Base-by-base conservation (phyloP, 345 rosid species). In the Sisymbrium irio region DNA sequence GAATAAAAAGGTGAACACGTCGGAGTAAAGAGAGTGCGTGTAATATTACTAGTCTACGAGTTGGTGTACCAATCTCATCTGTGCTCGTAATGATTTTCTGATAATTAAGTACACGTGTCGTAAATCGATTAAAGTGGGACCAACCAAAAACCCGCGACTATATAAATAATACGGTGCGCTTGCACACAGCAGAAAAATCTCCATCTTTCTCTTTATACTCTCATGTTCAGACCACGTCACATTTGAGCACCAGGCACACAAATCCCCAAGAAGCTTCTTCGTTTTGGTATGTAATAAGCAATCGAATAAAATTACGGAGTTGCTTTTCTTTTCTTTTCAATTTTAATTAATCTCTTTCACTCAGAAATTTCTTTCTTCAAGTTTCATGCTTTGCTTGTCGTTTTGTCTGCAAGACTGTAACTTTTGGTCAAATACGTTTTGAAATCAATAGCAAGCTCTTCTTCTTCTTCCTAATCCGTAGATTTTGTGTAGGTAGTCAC, bases 231-330 rank as follows among this genome's bases (percentile, higher is more conserved):
- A 46, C 45, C 71, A 64, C 57, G 71, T 42, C 77, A 73, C 49
- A 45, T 18, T 66, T 35, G 41, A 51, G 68, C 60, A 51, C 46
- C 62, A 65, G 25, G 54, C 62, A 56, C 62, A 53, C 33, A 47
- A 18, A 6, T 53, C 40, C 2, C 47, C 35, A 76, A 1, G 80
- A 81, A 71, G 72, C 85, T 80, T 77, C 85, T 78, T 77, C 83
- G 10, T 63, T 32, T 69, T 32, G 57, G 81, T 79, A 72, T 13
- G 67, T 47, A 25, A 19, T 36, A 74, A 56, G 27, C 44, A 46
- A 51, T 50, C 54, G 55, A 41, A 65, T 36, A n/a, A 0, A 18
- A 22, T 30, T 5, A 3, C 4, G 2, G 12, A 28, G 9, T 30
- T n/a, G 19, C n/a, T n/a, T n/a, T n/a, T 19, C 2, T 18, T 14